Percentiles rank a stretch among this genome's conserved stretches.
Evolutionary conservation across 78 protist genomes (phyloP).

Genomic region (Guillardia theta): DNA sequence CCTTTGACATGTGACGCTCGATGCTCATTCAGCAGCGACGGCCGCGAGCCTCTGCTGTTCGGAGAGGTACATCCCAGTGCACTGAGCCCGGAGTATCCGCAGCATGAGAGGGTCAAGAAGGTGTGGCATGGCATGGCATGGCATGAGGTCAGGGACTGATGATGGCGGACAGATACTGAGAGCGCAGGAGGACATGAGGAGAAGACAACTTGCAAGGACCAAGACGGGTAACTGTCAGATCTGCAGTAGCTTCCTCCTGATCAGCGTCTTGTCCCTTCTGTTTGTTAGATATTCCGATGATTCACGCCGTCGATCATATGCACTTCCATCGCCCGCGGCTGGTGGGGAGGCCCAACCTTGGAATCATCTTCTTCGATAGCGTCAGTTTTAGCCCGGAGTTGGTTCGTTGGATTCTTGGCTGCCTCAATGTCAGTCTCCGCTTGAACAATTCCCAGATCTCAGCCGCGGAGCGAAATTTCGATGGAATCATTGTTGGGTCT

Average conservation of each 20-base stretch:
- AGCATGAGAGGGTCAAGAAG: neutral
- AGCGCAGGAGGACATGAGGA: no score
- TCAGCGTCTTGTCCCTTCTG: no score
- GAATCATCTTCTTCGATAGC: neutral
- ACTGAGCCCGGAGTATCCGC: neutral
- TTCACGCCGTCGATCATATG: neutral
- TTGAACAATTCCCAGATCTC: neutral
- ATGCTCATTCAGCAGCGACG: no score
- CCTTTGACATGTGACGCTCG: no score
- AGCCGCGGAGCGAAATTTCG: neutral
- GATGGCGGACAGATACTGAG: no score
- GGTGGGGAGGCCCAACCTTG: neutral
- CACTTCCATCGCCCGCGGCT: neutral
- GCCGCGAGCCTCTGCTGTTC: neutral
- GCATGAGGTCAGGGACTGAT: no score
- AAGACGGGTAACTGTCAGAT: no score
- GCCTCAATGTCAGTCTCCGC: neutral
- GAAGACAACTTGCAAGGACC: no score
- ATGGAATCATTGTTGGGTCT: neutral
- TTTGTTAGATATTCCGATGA: neutral
- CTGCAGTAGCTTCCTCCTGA: no score
- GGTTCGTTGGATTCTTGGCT: no score
- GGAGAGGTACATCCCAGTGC: neutral
- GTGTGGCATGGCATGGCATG: no score
- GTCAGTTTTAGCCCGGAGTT: no score